Conservation (phyloP, 1,284 basidiomycete genomes). For the Pseudozyma thailandica region DNA sequence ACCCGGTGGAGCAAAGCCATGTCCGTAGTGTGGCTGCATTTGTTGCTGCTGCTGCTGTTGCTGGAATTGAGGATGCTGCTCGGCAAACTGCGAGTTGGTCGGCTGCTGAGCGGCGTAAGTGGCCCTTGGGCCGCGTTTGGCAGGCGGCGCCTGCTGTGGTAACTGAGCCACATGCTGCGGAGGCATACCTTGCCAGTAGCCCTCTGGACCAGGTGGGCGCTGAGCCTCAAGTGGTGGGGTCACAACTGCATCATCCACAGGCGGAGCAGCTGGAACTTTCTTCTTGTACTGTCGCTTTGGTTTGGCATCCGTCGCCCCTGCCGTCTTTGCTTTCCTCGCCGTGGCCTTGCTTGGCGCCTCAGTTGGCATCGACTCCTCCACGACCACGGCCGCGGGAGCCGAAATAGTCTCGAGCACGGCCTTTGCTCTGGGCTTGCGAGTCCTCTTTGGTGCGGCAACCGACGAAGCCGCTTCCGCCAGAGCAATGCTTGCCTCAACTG, state of each 20-base stretch:
- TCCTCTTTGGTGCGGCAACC: constrained; percentile 6
- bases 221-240: background rate
- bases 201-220: background rate
- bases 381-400: background rate
- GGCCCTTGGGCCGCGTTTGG: constrained; percentile 29
- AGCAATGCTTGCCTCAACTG: constrained; percentile 16
- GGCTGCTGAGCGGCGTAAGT: constrained; percentile 29
- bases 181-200: constrained; percentile 17
- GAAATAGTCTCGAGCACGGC: background rate
- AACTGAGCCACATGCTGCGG: constrained; percentile 9
- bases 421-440: constrained; percentile 12
- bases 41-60: constrained; percentile 14
- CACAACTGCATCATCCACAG: constrained; percentile 3
- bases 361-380: background rate
- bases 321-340: constrained; percentile 3
- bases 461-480: constrained; percentile 4
- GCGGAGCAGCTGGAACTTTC: constrained; percentile 7
- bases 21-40: constrained; percentile 4
- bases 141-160: constrained; percentile 7
- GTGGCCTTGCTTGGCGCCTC: background rate
- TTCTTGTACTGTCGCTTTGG: constrained; percentile 32
- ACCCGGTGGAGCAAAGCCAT: background rate
- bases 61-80: constrained; percentile 18
- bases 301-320: constrained; percentile 11
- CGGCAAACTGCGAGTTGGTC: background rate